These are phyloP conservation scores for Zasmidium angulare DNA, from an alignment of 2,329 filamentous ascomycete species.

Conservation along the genomic window DNA sequence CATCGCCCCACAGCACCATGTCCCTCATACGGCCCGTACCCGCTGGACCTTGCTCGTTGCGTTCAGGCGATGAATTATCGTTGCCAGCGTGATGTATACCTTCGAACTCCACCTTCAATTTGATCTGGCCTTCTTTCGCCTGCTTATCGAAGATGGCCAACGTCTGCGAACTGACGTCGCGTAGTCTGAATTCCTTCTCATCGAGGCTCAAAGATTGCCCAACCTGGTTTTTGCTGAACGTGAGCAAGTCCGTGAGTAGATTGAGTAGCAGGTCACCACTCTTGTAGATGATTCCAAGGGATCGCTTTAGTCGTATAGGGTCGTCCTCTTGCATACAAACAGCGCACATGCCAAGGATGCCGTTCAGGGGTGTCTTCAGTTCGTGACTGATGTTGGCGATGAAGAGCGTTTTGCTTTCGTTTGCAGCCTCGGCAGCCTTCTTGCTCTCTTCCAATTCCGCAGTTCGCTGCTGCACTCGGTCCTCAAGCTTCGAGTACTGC, in stretches of 20 bases:
- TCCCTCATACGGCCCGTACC: conserved; percentile 72
- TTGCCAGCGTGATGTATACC: conserved; percentile 42
- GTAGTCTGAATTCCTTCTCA: conserved; percentile 78
- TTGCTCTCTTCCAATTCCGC: conserved; percentile 85
- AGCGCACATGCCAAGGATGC: conserved; percentile 90
- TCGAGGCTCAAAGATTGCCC: conserved; percentile 80
- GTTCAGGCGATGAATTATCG: conserved; percentile 23
- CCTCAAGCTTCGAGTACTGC: conserved; percentile 81
- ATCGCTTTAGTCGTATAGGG: conserved; percentile 72
- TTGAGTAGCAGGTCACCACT: conserved; percentile 82
- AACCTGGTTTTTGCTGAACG: conserved; percentile 93
- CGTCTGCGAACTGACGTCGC: conserved; percentile 81
- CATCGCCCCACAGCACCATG: conserved; percentile 89
- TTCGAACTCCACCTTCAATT: conserved; percentile 71
- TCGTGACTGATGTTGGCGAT: conserved; percentile 90
- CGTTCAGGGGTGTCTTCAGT: conserved; percentile 91
- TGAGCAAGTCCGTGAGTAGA: conserved; percentile 82
- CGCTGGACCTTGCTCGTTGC: conserved; percentile 27
- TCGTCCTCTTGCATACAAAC: conserved; percentile 93
- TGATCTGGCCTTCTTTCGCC: conserved; percentile 74
- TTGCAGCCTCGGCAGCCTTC: conserved; percentile 88
- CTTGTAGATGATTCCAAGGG: conserved; percentile 84
- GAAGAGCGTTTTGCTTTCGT: conserved; percentile 95
- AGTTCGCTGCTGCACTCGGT: conserved; percentile 79
- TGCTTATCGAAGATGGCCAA: conserved; percentile 88